A percentile compares a stretch with the other conserved stretches of the same genome.
Evolutionary conservation across 2,329 filamentous ascomycete genomes (phyloP).

Genomic region (Grosmannia clavigera): DNA sequence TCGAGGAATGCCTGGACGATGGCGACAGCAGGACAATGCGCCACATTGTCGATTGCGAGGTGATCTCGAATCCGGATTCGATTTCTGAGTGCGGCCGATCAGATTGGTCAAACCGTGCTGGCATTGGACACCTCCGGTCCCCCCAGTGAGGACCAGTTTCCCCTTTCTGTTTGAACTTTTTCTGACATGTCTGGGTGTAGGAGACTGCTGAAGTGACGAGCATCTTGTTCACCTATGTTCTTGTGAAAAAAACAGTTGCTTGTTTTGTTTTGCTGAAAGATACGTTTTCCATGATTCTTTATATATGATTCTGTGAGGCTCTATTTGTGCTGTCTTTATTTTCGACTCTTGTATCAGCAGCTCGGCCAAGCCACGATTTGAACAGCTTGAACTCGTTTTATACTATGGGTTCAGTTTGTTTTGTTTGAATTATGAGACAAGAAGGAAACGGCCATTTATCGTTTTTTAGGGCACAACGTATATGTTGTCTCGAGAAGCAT

Average conservation of each 20-base stretch:
- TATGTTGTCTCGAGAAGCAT: background rate
- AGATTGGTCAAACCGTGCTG: background rate
- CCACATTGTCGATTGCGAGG: slow-evolving; percentile 7
- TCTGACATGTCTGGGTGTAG: background rate
- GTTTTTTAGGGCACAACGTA: background rate
- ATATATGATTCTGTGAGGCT: background rate
- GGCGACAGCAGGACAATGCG: background rate
- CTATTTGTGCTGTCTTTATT: background rate
- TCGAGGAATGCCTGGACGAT: slow-evolving; percentile 6
- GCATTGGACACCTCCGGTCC: too few relatives aligned
- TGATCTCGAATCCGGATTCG: slow-evolving; percentile 7
- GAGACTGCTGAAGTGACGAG: background rate
- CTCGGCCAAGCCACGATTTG: background rate
- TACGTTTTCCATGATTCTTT: background rate
- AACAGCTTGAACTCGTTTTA: background rate
- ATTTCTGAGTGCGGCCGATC: background rate
- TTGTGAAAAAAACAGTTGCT: background rate
- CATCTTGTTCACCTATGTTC: background rate
- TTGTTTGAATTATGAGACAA: background rate
- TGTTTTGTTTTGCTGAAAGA: background rate
- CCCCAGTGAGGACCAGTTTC: background rate
- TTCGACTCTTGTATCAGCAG: background rate
- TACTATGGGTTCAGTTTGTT: background rate
- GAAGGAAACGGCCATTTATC: background rate
- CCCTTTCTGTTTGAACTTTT: background rate